Evolutionary conservation across 2,329 filamentous ascomycete genomes (phyloP).

Genomic region (Colletotrichum limetticola): DNA sequence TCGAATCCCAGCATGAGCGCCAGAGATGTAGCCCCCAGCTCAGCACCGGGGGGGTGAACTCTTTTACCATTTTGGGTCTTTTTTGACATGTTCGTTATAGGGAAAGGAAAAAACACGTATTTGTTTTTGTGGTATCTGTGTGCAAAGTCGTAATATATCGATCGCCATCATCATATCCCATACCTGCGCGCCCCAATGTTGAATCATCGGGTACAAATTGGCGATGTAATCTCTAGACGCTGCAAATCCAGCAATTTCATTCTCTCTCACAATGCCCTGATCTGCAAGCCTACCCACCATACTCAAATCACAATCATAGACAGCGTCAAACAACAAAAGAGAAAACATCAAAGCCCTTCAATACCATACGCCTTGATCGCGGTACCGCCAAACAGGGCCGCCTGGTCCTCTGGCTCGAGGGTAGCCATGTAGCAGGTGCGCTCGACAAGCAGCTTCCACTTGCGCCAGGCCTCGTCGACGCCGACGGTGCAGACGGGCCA

Average conservation of each 20-base stretch:
- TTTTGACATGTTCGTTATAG: no score
- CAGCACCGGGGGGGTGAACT: no score
- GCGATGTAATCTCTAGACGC: background rate
- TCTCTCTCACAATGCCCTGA: background rate
- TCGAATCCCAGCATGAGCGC: no score
- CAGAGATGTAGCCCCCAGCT: no score
- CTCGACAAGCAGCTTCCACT: slow-evolving; percentile 80
- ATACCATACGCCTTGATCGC: slow-evolving; percentile 75
- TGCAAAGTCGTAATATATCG: slow-evolving; percentile 13
- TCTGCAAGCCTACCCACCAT: background rate
- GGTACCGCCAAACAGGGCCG: slow-evolving; percentile 77
- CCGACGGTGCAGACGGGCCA: slow-evolving; percentile 89
- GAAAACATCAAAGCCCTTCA: background rate
- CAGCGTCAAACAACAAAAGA: background rate
- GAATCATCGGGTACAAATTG: background rate
- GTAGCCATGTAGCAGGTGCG: slow-evolving; percentile 72
- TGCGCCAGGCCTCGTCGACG: slow-evolving; percentile 72
- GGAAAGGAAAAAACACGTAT: slow-evolving; percentile 3
- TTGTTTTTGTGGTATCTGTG: slow-evolving; percentile 31
- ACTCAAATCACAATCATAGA: background rate
- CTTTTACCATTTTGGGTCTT: no score
- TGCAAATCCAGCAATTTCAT: background rate
- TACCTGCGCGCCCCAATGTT: background rate
- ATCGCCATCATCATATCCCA: no score
- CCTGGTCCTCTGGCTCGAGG: slow-evolving; percentile 69